phyloP scores from a whole-genome alignment of 164 flowering plant genomes.

The Cinnamomum micranthum region DNA sequence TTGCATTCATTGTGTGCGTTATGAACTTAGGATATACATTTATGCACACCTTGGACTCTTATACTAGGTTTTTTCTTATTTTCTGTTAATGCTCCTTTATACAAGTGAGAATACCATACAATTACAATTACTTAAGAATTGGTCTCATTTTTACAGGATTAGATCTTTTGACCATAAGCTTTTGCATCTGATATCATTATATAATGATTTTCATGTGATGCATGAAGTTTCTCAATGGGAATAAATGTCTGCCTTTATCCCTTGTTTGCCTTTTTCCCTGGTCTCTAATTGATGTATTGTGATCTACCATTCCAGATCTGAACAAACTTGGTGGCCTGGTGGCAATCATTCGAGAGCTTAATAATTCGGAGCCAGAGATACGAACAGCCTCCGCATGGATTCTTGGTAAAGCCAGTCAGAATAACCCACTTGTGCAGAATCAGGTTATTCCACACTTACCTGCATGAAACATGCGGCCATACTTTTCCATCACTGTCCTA shows the following conservation, averaged over 20 bases:
- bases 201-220: not conserved
- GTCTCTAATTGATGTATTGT: not conserved
- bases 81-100: too few species aligned
- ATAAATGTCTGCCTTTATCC: not conserved
- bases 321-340: constrained; percentile 77
- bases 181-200: not conserved
- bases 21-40: too few species aligned
- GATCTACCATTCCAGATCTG: constrained; percentile 47
- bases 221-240: not conserved
- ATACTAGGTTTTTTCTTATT: too few species aligned
- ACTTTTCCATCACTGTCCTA: not conserved
- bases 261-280: not conserved
- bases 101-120: too few species aligned
- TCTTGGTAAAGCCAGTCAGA: constrained; percentile 90
- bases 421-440: constrained; percentile 75
- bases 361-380: constrained; percentile 46
- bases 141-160: not conserved
- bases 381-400: constrained; percentile 81
- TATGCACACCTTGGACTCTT: too few species aligned
- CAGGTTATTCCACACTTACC: constrained; percentile 41
- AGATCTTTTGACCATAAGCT: not conserved
- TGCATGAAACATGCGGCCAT: not conserved
- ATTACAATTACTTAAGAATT: too few species aligned
- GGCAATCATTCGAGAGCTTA: constrained; percentile 54
- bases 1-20: too few species aligned